These are phyloP conservation scores for Neurospora discreta DNA, from an alignment of 495 filamentous ascomycete species.

Conservation along the genomic window DNA sequence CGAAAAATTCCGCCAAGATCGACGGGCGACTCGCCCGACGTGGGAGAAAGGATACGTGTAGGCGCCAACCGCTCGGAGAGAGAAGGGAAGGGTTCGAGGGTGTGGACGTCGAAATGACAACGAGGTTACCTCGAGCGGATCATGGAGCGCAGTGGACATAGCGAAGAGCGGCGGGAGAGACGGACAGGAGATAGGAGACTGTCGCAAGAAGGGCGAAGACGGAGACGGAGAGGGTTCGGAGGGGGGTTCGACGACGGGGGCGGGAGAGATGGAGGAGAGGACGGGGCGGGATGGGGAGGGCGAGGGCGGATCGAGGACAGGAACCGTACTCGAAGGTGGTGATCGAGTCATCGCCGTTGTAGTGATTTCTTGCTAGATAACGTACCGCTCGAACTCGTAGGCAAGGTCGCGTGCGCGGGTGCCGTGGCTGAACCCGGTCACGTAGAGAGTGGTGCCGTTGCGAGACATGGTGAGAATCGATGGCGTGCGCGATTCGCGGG, in stretches of 20 bases:
- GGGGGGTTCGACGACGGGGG: conserved; percentile 22
- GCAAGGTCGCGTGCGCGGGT: conserved; percentile 98
- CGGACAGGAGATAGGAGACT: conserved; percentile 24
- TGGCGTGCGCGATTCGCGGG: background rate
- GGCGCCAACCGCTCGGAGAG: conserved; percentile 50
- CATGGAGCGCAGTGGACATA: conserved; percentile 7
- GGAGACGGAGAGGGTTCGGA: conserved; percentile 5
- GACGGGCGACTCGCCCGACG: conserved; percentile 27
- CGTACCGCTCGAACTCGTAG: conserved; percentile 98
- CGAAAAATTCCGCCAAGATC: conserved; percentile 19
- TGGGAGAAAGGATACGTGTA: conserved; percentile 18
- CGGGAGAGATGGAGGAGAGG: conserved; percentile 13
- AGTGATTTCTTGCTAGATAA: conserved; percentile 8
- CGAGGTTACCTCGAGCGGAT: conserved; percentile 15
- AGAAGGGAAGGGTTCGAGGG: conserved; percentile 24
- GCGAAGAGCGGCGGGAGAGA: conserved; percentile 27
- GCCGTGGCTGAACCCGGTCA: conserved; percentile 93
- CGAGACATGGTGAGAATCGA: conserved; percentile 62
- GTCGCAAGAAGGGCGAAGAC: conserved; percentile 18
- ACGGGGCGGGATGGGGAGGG: conserved; percentile 11
- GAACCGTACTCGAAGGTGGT: conserved; percentile 29
- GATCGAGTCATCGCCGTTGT: conserved; percentile 33
- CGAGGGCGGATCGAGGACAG: conserved; percentile 18
- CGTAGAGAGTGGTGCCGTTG: conserved; percentile 89
- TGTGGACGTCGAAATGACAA: conserved; percentile 21